Base-by-base conservation (phyloP, 2,329 filamentous ascomycete genomes). In the Penicillium thymicola region DNA sequence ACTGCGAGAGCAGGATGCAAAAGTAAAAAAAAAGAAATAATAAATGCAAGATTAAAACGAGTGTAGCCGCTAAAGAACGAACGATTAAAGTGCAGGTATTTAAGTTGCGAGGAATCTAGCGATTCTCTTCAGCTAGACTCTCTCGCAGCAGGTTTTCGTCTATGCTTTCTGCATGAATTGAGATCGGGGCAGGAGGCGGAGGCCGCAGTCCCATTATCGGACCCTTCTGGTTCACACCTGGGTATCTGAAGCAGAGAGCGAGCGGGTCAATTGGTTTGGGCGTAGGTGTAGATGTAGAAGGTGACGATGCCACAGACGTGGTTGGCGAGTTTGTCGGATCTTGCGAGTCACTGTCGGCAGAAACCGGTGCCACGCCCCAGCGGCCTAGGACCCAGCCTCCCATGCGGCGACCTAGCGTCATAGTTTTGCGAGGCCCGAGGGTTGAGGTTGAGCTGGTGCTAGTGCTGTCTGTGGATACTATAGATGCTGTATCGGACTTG, bases 181-280 rank as follows among this genome's bases (percentile, higher is more conserved):
- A 81, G 36, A 81, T 79, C 2, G 84, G 81, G 1, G 83, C 36
- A 72, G 78, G 71, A 75, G 82, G 67, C 72, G 83, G 72, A 75
- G 82, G 67, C 74, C 84, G 79, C 61, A 93, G 88, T 0, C 90
- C 89, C 0, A 88, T 84, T 42, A 94, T 87, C 0, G 85, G 81
- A 0, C 90, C 90, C 1, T 84, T 81, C 69, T 93, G 90, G 66
- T 94, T 94, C 68, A 94, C 90, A 0, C 90, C 90, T 1, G 89
- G 83, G 5, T 82, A 75, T 42, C 89, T 80, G 42, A 72, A 72
- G 14, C 63, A 59, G 42, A 68, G 54, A 76, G 85, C 83, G 43
- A 89, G 84, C 1, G 81, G 78, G 0, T 86, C 87, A 89, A 87
- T 65, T 89, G 87, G 0, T 86, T 87, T 8, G 84, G 81, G 7